Evolutionary conservation across 108 stramenopile species (phyloP).

Genomic region (Fragilaria radians): DNA sequence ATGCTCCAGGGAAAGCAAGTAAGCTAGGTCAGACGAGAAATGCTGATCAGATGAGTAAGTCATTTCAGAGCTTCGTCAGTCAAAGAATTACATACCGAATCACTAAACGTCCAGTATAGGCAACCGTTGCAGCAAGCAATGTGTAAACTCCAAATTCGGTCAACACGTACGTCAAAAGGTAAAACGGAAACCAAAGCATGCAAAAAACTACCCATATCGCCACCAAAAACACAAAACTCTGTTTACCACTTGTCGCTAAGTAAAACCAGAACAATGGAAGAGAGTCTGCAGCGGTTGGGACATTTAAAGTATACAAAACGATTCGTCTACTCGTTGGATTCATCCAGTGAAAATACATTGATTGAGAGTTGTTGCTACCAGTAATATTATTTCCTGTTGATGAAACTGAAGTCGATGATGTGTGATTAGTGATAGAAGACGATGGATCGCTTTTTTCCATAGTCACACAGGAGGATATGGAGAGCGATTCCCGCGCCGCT

Average conservation of each 20-base stretch:
- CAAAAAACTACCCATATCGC: conserved; percentile 27
- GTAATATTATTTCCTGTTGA: not conserved
- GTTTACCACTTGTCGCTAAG: conserved; percentile 39
- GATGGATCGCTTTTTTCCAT: not conserved
- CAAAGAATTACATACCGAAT: conserved; percentile 25
- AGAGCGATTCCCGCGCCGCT: not conserved
- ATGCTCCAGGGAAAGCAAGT: conserved; percentile 81
- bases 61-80: too few relatives aligned
- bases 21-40: too few relatives aligned
- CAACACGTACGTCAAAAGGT: conserved; percentile 37
- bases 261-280: conserved; percentile 23
- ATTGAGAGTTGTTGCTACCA: not conserved
- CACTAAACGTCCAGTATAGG: conserved; percentile 47
- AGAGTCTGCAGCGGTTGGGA: conserved; percentile 37
- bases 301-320: conserved; percentile 1
- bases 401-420: not conserved
- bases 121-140: conserved; percentile 11
- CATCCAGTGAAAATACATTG: not conserved
- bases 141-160: conserved; percentile 67
- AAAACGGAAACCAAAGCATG: conserved; percentile 47
- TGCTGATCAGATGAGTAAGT: too few relatives aligned
- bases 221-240: conserved; percentile 23
- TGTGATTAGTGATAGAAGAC: not conserved
- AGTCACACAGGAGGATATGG: not conserved
- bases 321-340: not conserved